Evolutionary conservation across 2,329 filamentous ascomycete species (phyloP), one percentile per base, ranked within the genome.

Genomic region (Chaetothyriales sp.): DNA sequence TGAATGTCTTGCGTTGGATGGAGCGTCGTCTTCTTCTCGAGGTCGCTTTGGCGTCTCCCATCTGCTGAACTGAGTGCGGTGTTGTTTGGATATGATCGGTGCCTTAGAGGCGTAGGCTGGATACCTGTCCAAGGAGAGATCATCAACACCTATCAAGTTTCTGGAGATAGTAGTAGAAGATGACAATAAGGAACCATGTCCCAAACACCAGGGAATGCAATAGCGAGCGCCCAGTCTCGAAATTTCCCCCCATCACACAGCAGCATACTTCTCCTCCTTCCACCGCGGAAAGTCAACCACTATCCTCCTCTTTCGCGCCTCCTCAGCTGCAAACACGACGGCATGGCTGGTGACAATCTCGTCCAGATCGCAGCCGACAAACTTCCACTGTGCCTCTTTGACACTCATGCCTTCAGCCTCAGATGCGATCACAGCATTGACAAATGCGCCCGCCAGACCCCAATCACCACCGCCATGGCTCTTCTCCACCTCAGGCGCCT

Each of bases 281-380:
- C 87, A 95, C 46, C 74, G 66, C 44, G 69, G 68, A 81, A 86
- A 95, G 58, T 83, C 75, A 3, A 96, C 68, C 6, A 92, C 81
- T 63, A 76, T 80, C 61, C 76, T 79, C 48, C 75, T 73, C 47
- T 71, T 73, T 61, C 90, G 77, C 4, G 90, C 87, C 60, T 94
- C 84, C 68, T 96, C 92, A 0, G 90, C 92, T 20, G 87, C 89
- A 71, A 95, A 98, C 0, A 95, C 90, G 68, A 92, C 78, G 1
- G 85, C 89, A 68, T 96, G 92, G 62, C 87, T 94, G 47, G 84
- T 75, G n/a, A 96, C 75, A 1, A 84, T 79, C 62, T 96, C 92
- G 51, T 95, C 86, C 6, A 95, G 69, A 10, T 83, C 84, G 66
- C 86, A 94, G 0, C 87, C 88, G 22, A 96, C 73, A 63, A 82